These are phyloP conservation scores for Ganoderma resinaceum DNA, from an alignment of 1,284 basidiomycete genomes.

Conservation along the genomic window DNA sequence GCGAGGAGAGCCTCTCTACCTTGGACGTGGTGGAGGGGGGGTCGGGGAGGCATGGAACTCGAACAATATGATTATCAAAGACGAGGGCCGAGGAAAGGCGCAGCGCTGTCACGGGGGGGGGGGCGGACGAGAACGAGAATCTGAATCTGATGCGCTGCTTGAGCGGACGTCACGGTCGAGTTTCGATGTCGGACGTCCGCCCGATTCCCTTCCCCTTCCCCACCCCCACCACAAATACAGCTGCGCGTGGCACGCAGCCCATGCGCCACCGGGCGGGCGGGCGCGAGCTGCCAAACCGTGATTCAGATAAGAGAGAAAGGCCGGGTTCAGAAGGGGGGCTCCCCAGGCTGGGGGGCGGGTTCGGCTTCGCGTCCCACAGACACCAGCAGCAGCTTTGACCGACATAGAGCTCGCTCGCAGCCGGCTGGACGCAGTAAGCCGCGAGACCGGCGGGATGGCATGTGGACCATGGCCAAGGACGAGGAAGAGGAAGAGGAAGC, in stretches of 20 bases:
- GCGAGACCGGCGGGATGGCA: neutral
- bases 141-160: conserved; percentile 8
- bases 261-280: neutral
- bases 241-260: neutral
- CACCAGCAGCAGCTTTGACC: no score
- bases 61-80: no score
- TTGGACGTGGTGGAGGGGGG: no score
- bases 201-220: neutral
- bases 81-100: neutral
- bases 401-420: neutral
- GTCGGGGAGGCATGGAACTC: neutral
- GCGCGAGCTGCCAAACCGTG: no score
- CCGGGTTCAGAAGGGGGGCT: neutral
- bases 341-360: neutral
- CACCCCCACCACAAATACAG: no score
- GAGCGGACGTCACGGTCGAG: neutral
- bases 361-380: neutral
- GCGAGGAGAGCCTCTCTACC: neutral
- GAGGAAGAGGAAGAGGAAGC: neutral
- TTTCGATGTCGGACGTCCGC: neutral
- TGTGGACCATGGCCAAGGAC: no score
- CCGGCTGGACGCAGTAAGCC: neutral
- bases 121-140: neutral
- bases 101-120: neutral
- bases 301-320: neutral